A percentile compares a stretch with the other conserved stretches of the same genome.
Conservation (phyloP, 2,329 filamentous ascomycete genomes). For the Pseudogymnoascus sp. region DNA sequence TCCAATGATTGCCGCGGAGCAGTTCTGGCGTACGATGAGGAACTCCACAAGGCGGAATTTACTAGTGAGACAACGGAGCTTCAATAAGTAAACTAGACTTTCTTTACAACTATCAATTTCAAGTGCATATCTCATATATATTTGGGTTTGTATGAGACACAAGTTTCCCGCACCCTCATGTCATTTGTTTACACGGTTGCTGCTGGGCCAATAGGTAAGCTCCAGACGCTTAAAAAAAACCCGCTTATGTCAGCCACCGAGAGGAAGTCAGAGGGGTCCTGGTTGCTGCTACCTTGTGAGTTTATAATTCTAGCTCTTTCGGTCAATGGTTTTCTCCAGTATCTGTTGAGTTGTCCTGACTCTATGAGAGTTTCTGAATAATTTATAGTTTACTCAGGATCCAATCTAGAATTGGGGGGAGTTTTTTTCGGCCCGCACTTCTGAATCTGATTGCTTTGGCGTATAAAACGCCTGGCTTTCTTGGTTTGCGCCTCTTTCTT, state of each 20-base stretch:
- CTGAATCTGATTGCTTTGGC: conserved; percentile 4
- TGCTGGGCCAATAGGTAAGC: not conserved
- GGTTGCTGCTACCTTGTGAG: conserved; percentile 5
- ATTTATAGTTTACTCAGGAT: not conserved
- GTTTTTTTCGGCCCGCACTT: not conserved
- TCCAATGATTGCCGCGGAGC: not conserved
- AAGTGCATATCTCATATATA: not conserved
- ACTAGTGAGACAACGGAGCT: not conserved
- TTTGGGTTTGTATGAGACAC: not conserved
- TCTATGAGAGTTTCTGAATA: not conserved
- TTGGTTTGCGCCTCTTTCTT: conserved; percentile 5
- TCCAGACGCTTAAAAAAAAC: not conserved
- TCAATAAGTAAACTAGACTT: not conserved
- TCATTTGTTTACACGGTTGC: conserved; percentile 5
- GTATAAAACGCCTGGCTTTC: conserved; percentile 7
- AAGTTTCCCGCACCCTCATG: not conserved
- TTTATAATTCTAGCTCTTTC: not conserved
- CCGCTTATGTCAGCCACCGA: not conserved
- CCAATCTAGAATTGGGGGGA: not conserved
- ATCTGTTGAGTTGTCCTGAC: not conserved
- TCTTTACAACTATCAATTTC: not conserved
- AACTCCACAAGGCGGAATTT: conserved; percentile 6
- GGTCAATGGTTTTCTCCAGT: not conserved
- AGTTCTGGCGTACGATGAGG: not conserved
- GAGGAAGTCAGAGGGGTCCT: not conserved